phyloP scores from a whole-genome alignment of 331 rosid species.

The Dryas integrifolia region DNA sequence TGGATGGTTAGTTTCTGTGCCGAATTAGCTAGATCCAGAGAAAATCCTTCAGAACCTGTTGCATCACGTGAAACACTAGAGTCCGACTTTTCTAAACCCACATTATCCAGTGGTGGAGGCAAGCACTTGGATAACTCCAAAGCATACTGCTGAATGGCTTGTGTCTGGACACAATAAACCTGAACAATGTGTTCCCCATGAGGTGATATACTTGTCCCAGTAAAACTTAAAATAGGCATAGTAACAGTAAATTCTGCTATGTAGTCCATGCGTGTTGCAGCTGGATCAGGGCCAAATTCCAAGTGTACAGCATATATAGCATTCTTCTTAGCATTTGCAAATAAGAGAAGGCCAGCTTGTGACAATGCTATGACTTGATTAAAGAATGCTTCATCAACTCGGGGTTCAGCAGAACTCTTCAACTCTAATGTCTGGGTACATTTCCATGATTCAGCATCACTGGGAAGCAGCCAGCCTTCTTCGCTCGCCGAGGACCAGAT shows the following conservation, averaged over 20 bases:
- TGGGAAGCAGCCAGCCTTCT: slow-evolving; percentile 91
- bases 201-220: slow-evolving; percentile 81
- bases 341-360: slow-evolving; percentile 86
- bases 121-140: slow-evolving; percentile 91
- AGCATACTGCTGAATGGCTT: slow-evolving; percentile 98
- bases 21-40: slow-evolving; percentile 45
- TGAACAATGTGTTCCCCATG: slow-evolving; percentile 78
- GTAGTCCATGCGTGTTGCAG: slow-evolving; percentile 79
- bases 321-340: slow-evolving; percentile 98
- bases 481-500: slow-evolving; percentile 81
- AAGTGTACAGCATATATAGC: slow-evolving; percentile 94
- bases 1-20: slow-evolving; percentile 51
- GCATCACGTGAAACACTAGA: slow-evolving; percentile 61
- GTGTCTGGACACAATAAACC: slow-evolving; percentile 98
- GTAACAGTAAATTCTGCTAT: slow-evolving; percentile 93
- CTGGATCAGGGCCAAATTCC: slow-evolving; percentile 81
- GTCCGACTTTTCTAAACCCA: slow-evolving; percentile 71
- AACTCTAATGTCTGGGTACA: slow-evolving; percentile 83
- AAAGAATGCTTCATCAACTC: slow-evolving; percentile 80
- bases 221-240: slow-evolving; percentile 95
- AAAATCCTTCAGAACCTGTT: slow-evolving; percentile 54
- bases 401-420: slow-evolving; percentile 73
- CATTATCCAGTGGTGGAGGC: slow-evolving; percentile 76
- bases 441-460: slow-evolving; percentile 84
- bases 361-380: slow-evolving; percentile 88